Percentiles rank a stretch among this genome's conserved stretches.
phyloP scores from a whole-genome alignment of 805 yeast genomes.

The Candida koratica region DNA sequence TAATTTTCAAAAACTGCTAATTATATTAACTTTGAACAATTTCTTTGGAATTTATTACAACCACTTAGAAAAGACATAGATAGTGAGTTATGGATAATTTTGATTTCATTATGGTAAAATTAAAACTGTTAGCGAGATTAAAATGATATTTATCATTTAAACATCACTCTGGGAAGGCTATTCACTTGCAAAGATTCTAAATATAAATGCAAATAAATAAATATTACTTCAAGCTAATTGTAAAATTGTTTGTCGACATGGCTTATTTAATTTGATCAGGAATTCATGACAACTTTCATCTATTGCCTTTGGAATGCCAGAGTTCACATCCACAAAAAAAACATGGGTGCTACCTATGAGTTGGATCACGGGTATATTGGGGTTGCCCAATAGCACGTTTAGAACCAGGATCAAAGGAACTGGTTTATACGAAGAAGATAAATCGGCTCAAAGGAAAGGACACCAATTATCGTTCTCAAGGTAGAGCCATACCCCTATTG shows the following conservation, averaged over 20 bases:
- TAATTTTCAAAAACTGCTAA: constrained; percentile 65
- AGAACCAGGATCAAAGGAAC: constrained; percentile 58
- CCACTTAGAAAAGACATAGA: constrained; percentile 24
- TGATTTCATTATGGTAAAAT: constrained; percentile 42
- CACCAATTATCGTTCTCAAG: too few species aligned
- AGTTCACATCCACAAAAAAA: constrained; percentile 57
- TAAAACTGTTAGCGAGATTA: constrained; percentile 30
- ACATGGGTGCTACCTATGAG: constrained; percentile 55
- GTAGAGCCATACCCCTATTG: constrained; percentile 56
- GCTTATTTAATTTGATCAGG: constrained; percentile 33
- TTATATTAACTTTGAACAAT: constrained; percentile 52
- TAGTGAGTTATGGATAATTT: constrained; percentile 39
- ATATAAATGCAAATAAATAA: constrained; percentile 23
- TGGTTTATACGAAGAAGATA: constrained; percentile 82
- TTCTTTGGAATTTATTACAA: constrained; percentile 65
- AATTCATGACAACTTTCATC: constrained; percentile 71
- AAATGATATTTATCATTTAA: constrained; percentile 24
- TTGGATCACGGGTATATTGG: constrained; percentile 84
- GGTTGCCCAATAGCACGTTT: constrained; percentile 70
- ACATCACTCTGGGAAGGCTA: constrained; percentile 23
- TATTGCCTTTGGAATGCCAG: constrained; percentile 72
- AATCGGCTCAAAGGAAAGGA: constrained; percentile 90
- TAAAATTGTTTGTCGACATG: constrained; percentile 22
- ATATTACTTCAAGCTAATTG: neutral
- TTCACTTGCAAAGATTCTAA: constrained; percentile 33